Evolutionary conservation across 768 basidiomycete species (phyloP).

Genomic region (Coprinopsis sp.): DNA sequence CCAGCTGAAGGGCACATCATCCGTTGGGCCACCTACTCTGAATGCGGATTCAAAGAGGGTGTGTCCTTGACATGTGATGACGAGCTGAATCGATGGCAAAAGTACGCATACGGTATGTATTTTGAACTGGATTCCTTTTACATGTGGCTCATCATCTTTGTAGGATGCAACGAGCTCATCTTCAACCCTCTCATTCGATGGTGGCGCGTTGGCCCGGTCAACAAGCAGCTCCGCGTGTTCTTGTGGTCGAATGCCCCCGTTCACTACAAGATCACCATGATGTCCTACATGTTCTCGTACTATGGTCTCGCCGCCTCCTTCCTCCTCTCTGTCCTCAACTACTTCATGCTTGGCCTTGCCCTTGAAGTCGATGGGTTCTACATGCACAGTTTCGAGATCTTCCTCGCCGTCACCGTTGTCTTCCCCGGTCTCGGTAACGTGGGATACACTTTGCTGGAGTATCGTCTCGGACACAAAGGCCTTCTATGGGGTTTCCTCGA

Average conservation of each 20-base stretch:
- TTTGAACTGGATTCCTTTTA: not conserved
- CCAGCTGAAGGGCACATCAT: conserved; percentile 67
- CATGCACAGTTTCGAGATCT: conserved; percentile 68
- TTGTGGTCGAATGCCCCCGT: conserved; percentile 73
- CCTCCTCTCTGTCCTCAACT: conserved; percentile 62
- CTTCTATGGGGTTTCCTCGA: conserved; percentile 48
- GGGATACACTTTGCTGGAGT: conserved; percentile 64
- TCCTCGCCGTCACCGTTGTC: conserved; percentile 67
- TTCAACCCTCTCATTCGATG: conserved; percentile 81
- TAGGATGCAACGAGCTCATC: conserved; percentile 72
- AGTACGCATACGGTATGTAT: conserved; percentile 66
- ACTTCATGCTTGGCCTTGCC: conserved; percentile 60
- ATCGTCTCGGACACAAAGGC: conserved; percentile 56
- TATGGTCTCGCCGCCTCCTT: conserved; percentile 64
- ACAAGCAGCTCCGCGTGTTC: conserved; percentile 71
- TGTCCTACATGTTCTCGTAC: conserved; percentile 64
- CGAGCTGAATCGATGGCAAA: conserved; percentile 91
- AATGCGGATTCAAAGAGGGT: conserved; percentile 87
- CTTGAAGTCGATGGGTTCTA: conserved; percentile 67
- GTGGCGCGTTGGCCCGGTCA: conserved; percentile 80
- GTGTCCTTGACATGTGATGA: conserved; percentile 87
- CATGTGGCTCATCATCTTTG: conserved; percentile 1
- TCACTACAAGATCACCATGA: conserved; percentile 80
- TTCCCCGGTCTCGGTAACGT: conserved; percentile 68
- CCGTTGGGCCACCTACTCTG: conserved; percentile 82